Evolutionary conservation across 2,329 filamentous ascomycete genomes (phyloP), one percentile per base, ranked within the genome.

Genomic region (Penicillium sp.): DNA sequence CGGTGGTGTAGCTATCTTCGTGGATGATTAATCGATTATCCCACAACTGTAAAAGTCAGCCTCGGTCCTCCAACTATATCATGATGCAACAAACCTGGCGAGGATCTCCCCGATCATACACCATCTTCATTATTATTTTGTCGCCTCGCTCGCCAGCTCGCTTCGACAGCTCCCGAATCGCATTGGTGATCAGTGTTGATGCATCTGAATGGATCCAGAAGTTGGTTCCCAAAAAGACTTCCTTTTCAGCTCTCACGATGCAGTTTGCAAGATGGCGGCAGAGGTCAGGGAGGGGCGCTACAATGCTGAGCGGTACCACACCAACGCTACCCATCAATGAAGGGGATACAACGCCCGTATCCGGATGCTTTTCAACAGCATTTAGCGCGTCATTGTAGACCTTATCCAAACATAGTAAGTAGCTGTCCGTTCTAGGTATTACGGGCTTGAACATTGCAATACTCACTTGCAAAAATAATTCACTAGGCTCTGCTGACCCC

Each of bases 191-290:
- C 46, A 90, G 81, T 5, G 78, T 81, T 37, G 87, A 87, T 0
- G 89, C 87, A 8, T 86, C 79, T 0, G 88, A 88, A 37, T 85
- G 80, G 55, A 87, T 82, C 90, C 90, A 92, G 65, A 85, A 90
- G 63, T 90, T 91, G 0, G 90, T 92, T 0, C 86, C 86, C 9
- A 92, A 76, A 52, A 89, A 85, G 0, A 93, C 84, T 64, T 93
- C 90, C 29, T 81, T 82, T 63, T 90, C 81, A 0, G 90, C 90
- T 3, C 86, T 80, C 2, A 82, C 88, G 29, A 93, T 92, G 18
- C 90, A 77, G 61, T 92, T 92, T 1, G 88, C 85, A 75, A 90
- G 88, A 69, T 92, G 89, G 1, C 88, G 81, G 56, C 84, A 84
- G 24, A 92, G 84, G 67, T 92, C 89, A 0, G 87, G 85, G 19